Conservation (phyloP, 495 filamentous ascomycete species). For the Daldinia concentrica region DNA sequence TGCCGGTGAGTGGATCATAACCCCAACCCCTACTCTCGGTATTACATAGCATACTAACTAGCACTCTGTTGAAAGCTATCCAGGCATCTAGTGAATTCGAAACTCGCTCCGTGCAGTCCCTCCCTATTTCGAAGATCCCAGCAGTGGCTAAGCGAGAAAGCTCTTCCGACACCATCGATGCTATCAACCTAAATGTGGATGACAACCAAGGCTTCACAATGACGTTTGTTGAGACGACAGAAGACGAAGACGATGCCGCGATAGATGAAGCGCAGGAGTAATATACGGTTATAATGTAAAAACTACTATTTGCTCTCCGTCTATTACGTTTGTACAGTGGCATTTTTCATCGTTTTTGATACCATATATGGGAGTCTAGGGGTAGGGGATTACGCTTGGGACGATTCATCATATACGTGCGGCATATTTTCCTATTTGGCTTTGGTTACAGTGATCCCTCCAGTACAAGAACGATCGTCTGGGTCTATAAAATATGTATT, state of each 20-base stretch:
- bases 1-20: conserved; percentile 47
- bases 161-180: conserved; percentile 49
- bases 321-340: conserved; percentile 10
- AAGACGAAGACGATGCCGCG: conserved; percentile 52
- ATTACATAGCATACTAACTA: conserved; percentile 26
- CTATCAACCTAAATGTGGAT: conserved; percentile 61
- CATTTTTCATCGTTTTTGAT: conserved; percentile 39
- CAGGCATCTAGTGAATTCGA: conserved; percentile 46
- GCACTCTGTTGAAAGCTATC: conserved; percentile 42
- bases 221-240: conserved; percentile 59
- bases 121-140: conserved; percentile 34
- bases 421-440: conserved; percentile 14
- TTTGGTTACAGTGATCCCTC: conserved; percentile 17
- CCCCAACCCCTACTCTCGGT: too few relatives aligned
- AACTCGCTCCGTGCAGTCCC: conserved; percentile 42
- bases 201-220: conserved; percentile 59
- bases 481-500: conserved; percentile 21
- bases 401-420: conserved; percentile 20
- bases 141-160: conserved; percentile 44
- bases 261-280: conserved; percentile 11
- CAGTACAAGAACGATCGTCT: conserved; percentile 7
- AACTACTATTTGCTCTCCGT: conserved; percentile 13
- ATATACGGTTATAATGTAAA: conserved; percentile 8
- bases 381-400: conserved; percentile 22
- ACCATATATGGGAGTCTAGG: conserved; percentile 39